Conservation (phyloP, 345 rosid species). For the Eucalyptus caleyi region DNA sequence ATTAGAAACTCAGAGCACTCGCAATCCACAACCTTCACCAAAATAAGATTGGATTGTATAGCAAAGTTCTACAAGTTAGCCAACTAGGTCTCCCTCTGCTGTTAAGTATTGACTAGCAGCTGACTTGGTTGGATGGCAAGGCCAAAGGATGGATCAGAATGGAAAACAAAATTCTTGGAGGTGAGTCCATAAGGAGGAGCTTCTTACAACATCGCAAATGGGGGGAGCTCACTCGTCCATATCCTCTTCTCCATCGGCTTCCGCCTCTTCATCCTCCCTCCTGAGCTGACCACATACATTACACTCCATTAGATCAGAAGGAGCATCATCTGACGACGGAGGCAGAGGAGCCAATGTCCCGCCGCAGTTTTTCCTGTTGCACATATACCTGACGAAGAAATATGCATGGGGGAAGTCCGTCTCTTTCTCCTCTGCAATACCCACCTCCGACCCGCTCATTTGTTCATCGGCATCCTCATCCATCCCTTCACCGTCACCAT, state of each 20-base stretch:
- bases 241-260: background rate
- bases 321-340: conserved; percentile 10
- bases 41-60: too few species aligned
- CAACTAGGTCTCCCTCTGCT: too few species aligned
- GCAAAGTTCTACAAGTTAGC: too few species aligned
- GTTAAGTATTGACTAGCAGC: too few species aligned
- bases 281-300: conserved; percentile 71
- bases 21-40: too few species aligned
- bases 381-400: conserved; percentile 74
- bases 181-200: background rate
- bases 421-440: conserved; percentile 2
- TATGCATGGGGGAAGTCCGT: conserved; percentile 69
- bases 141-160: too few species aligned
- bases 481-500: conserved; percentile 8
- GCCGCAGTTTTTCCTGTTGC: conserved; percentile 46
- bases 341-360: conserved; percentile 83
- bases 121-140: too few species aligned
- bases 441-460: conserved; percentile 11
- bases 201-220: background rate
- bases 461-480: conserved; percentile 30
- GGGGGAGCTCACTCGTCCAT: background rate
- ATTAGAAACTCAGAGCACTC: too few species aligned
- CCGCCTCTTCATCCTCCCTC: conserved; percentile 24
- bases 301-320: conserved; percentile 56
- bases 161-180: too few species aligned